Evolutionary conservation across 306 rosid species (phyloP), one percentile per base, ranked within the genome.

Genomic region (Fagus sylvatica): DNA sequence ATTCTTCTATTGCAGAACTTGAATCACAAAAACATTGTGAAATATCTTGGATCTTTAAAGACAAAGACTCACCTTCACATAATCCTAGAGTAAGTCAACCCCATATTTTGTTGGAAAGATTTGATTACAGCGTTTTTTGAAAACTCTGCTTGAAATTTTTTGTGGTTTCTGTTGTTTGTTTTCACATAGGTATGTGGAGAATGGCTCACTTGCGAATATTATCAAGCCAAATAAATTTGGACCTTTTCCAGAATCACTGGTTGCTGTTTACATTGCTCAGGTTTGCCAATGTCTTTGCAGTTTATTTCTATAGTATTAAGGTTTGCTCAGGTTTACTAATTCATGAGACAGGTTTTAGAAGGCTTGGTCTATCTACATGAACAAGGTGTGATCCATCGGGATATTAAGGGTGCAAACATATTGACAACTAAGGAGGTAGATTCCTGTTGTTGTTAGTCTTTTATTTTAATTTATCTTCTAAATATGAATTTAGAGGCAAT

Each of bases 161-260:
- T 60, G 39, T 64, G 53, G 79, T 76, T 75, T 80, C 65, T 70
- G 41, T 76, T 76, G 11, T 34, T 55, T 41, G 71, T 72, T 55
- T 62, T 76, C 69, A 48, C 76, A 73, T 81, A 95, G 99, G 85
- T 95, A 95, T 49, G 99, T 95, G 81, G 99, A 95, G 87, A 95
- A 95, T 75, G 99, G 99, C 43, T 95, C 99, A 62, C 93, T 95
- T 72, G 99, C 99, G 74, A 95, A 95, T 86, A 95, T 93, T 79
- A 95, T 95, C 76, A 95, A 95, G 94, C 99, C 99, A 81, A 95
- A 95, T 78, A 95, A 95, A 78, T 95, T 95, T 88, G 99, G 99
- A 53, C 99, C 99, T 46, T 95, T 95, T 83, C 99, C 99, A 17
- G 99, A 95, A 82, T 95, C 99, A 59, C 73, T 95, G 88, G 99